Evolutionary conservation across 2,329 filamentous ascomycete genomes (phyloP).

Genomic region (Hymenoscyphus fraxineus): DNA sequence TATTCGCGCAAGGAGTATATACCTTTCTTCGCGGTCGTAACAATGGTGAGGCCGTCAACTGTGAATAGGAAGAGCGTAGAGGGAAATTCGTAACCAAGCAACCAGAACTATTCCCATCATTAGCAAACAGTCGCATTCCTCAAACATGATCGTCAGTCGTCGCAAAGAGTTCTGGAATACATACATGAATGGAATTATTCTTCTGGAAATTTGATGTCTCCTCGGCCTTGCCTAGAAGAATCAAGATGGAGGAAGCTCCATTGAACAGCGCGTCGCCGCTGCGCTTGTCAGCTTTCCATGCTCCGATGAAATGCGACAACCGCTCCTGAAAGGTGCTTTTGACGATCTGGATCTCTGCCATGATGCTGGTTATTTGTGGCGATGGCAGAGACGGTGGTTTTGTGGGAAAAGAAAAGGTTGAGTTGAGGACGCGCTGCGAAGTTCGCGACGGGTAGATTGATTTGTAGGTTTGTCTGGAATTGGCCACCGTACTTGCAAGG

Average conservation of each 20-base stretch:
- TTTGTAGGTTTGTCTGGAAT: background rate
- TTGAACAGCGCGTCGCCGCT: slow-evolving; percentile 79
- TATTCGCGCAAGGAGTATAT: slow-evolving; percentile 18
- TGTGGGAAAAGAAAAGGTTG: background rate
- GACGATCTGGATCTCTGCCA: slow-evolving; percentile 90
- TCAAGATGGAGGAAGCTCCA: slow-evolving; percentile 79
- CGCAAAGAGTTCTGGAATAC: slow-evolving; percentile 34
- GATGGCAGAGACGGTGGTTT: slow-evolving; percentile 10
- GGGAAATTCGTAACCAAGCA: slow-evolving; percentile 97
- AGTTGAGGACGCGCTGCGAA: background rate
- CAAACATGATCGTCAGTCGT: background rate
- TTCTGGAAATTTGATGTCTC: slow-evolving; percentile 86
- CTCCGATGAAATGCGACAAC: slow-evolving; percentile 76
- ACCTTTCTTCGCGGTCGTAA: slow-evolving; percentile 98
- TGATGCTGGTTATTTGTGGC: slow-evolving; percentile 12
- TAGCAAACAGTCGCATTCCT: slow-evolving; percentile 9
- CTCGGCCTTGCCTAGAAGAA: slow-evolving; percentile 93
- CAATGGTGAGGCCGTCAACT: slow-evolving; percentile 79
- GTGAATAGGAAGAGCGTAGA: slow-evolving; percentile 93
- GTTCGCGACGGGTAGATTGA: slow-evolving; percentile 10
- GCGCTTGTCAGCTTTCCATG: slow-evolving; percentile 96
- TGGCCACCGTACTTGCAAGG: background rate
- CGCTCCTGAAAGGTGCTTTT: slow-evolving; percentile 91
- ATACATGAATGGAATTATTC: slow-evolving; percentile 92
- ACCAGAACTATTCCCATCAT: slow-evolving; percentile 70